Evolutionary conservation across 768 basidiomycete genomes (phyloP), one percentile per base, ranked within the genome.

Genomic region (Holtermanniella nyarrowii): DNA sequence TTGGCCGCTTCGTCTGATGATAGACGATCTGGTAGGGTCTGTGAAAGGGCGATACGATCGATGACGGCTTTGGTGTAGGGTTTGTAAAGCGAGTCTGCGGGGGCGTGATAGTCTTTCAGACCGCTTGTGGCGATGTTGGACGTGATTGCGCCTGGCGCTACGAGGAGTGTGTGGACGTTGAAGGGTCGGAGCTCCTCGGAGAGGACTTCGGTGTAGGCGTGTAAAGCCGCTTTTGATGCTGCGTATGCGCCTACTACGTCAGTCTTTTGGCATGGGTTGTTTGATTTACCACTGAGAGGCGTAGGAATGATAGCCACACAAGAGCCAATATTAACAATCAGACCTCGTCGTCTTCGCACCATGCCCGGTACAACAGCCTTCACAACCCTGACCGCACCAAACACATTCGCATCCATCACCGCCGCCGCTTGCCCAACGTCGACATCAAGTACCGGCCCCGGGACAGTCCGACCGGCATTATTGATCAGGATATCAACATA

Each of bases 401-500:
- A 48, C 4, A 48, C 26, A 26, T 48, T 37, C 11, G 47, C 21
- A 4, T 48, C 47, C 16, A 48, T 27, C 5, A 14, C 14, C 5
- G 5, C 5, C 27, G 26, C 25, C 7, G 27, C 27, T 12, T n/a
- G 4, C 10, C 10, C 27, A 13, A 20, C 11, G 26, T 48, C 27
- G 47, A 48, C 37, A 26, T 48, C 47, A 14, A 48, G 47, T 7
- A 48, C 14, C 16, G 47, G 24, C 13, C 26, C 25, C 16, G 47
- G 27, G 27, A 26, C 18, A n/a, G n/a, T 20, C 4, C 47, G 24
- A 3, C 52, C 52, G 23, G 52, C 52, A 39, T 53, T 53, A 37
- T 45, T 46, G 46, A 53, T 48, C 13, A 53, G 23, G 27, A 53
- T 39, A 40, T 53, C 52, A 12, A 53, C 40, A 14, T 18, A 31